Evolutionary conservation across 495 filamentous ascomycete species (phyloP).

Genomic region (Neurospora sublineolata): DNA sequence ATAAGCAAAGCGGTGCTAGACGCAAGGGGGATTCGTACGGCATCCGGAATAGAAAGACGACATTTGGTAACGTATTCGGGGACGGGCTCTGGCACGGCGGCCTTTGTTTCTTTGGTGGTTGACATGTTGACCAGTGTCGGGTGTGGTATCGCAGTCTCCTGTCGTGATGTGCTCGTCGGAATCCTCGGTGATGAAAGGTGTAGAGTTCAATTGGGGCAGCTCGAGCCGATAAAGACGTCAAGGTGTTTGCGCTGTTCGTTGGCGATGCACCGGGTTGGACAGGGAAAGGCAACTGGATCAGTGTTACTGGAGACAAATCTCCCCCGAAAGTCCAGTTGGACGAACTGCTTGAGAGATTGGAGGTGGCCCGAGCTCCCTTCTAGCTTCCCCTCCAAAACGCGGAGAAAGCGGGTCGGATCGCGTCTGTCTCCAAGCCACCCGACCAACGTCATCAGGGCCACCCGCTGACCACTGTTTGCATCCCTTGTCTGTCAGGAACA

Average conservation of each 20-base stretch:
- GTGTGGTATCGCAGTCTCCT: not conserved
- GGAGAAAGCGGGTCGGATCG: not conserved
- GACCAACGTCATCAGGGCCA: not conserved
- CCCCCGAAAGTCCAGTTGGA: not conserved
- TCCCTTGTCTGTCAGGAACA: not conserved
- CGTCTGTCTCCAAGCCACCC: not conserved
- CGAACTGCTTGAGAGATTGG: not conserved
- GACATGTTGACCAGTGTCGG: not conserved
- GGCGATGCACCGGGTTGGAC: not conserved
- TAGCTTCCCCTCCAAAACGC: not conserved
- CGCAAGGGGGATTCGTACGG: slow-evolving; percentile 52
- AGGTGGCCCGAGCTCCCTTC: slow-evolving; percentile 16
- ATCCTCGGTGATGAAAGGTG: not conserved
- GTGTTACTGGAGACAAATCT: slow-evolving; percentile 1
- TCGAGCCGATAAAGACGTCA: not conserved
- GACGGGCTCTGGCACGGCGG: slow-evolving; percentile 1
- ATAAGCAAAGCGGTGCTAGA: slow-evolving; percentile 46
- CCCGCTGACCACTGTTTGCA: not conserved
- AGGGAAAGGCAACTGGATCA: not conserved
- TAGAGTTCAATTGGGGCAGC: not conserved
- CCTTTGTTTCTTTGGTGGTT: slow-evolving; percentile 5
- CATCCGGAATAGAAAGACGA: slow-evolving; percentile 49
- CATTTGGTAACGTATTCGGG: slow-evolving; percentile 20
- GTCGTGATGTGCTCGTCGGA: not conserved
- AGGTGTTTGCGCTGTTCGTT: not conserved